Conservation (phyloP, 2,329 filamentous ascomycete species). For the Tolypocladium tropicale region DNA sequence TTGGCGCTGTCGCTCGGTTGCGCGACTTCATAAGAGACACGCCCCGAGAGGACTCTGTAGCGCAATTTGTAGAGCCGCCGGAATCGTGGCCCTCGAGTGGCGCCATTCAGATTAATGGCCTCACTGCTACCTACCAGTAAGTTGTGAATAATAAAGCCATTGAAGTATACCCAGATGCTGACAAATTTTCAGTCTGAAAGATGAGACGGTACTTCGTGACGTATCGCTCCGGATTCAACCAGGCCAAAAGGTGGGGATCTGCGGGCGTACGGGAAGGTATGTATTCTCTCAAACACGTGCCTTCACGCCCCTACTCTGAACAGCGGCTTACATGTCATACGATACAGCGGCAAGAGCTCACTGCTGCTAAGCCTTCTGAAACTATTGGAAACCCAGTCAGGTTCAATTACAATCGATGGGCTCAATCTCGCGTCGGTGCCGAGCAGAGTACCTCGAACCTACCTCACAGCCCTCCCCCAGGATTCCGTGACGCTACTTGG, state of each 20-base stretch:
- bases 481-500: background rate
- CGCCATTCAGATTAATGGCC: background rate
- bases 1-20: background rate
- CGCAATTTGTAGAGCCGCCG: background rate
- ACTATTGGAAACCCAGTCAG: background rate
- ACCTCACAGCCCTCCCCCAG: background rate
- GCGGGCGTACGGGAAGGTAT: background rate
- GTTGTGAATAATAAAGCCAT: background rate
- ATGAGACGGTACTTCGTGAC: background rate
- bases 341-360: background rate
- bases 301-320: background rate
- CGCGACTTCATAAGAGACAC: background rate
- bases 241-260: background rate
- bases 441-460: background rate
- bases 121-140: background rate
- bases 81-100: background rate
- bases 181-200: background rate
- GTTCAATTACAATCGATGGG: background rate
- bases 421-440: background rate
- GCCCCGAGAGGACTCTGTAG: background rate
- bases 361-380: background rate
- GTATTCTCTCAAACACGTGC: background rate
- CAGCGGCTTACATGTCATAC: background rate
- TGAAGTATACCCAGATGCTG: background rate
- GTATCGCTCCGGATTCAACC: background rate